phyloP scores from a whole-genome alignment of 768 basidiomycete species.

The Leccinum subgranulosum region DNA sequence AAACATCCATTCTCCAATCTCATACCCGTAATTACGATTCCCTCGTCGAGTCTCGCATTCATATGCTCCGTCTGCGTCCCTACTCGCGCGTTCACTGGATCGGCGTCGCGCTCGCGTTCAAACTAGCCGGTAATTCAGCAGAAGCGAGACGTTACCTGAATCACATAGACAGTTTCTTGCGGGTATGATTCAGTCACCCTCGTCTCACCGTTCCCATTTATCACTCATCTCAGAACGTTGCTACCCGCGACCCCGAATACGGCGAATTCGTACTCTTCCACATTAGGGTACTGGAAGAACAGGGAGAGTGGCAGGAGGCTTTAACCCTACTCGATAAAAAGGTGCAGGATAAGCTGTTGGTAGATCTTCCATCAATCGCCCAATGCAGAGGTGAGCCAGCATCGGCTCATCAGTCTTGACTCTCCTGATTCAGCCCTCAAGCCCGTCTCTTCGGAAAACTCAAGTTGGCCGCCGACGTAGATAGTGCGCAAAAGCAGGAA shows the following conservation, averaged over 20 bases:
- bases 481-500: slow-evolving; percentile 23
- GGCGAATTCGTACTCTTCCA: slow-evolving; percentile 83
- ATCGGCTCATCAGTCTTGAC: neutral
- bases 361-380: slow-evolving; percentile 67
- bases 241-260: slow-evolving; percentile 76
- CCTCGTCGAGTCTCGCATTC: slow-evolving; percentile 79
- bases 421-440: slow-evolving; percentile 29
- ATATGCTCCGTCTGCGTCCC: slow-evolving; percentile 77
- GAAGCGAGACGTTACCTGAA: slow-evolving; percentile 74
- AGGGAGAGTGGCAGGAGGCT: slow-evolving; percentile 60
- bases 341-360: slow-evolving; percentile 60
- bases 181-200: slow-evolving; percentile 41
- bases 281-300: slow-evolving; percentile 66
- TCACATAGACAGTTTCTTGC: slow-evolving; percentile 65
- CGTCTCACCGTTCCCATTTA: slow-evolving; percentile 6
- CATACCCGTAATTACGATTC: slow-evolving; percentile 79
- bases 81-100: slow-evolving; percentile 87
- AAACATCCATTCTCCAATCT: slow-evolving; percentile 84
- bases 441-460: slow-evolving; percentile 78
- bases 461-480: slow-evolving; percentile 8
- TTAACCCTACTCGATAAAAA: slow-evolving; percentile 60
- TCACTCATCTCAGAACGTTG: slow-evolving; percentile 53
- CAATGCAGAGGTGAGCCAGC: slow-evolving; percentile 57
- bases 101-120: slow-evolving; percentile 83
- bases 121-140: slow-evolving; percentile 69